Percentiles rank a stretch among this genome's conserved stretches.
Conservation (phyloP, 169 alveolate species). For the Cryptosporidium ubiquitum region DNA sequence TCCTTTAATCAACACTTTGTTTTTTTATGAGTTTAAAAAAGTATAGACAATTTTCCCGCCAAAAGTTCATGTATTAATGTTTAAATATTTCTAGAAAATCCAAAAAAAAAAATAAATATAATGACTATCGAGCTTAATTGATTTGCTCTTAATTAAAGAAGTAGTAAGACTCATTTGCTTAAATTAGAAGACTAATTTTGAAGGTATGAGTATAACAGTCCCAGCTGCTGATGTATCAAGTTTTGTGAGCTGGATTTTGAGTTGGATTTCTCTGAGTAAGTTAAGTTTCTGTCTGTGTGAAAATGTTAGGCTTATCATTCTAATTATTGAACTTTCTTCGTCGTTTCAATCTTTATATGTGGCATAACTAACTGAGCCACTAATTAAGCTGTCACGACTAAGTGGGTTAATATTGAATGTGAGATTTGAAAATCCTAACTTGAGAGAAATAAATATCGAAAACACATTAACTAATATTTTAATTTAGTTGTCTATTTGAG, state of each 20-base stretch:
- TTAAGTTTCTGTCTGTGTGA: not conserved
- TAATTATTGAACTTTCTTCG: not conserved
- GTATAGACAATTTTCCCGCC: not conserved
- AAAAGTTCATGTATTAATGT: not conserved
- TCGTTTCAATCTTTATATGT: not conserved
- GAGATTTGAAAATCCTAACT: not conserved
- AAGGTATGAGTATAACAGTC: constrained; percentile 40
- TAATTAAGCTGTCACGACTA: not conserved
- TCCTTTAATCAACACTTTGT: not conserved
- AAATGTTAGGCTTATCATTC: not conserved
- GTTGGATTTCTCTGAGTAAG: constrained; percentile 68
- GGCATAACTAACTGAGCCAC: too few species aligned
- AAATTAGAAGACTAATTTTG: not conserved
- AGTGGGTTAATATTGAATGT: not conserved
- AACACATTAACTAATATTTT: not conserved
- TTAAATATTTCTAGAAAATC: not conserved
- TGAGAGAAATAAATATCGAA: not conserved
- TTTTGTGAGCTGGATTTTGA: constrained; percentile 67
- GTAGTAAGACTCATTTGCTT: not conserved
- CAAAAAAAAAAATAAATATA: not conserved
- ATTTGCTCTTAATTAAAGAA: not conserved
- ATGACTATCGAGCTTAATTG: not conserved
- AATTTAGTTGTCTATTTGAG: constrained; percentile 14
- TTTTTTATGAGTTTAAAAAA: not conserved
- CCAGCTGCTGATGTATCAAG: constrained; percentile 64